Evolutionary conservation across 2,329 filamentous ascomycete species (phyloP).

Genomic region (Penicillium fuscoglaucum): DNA sequence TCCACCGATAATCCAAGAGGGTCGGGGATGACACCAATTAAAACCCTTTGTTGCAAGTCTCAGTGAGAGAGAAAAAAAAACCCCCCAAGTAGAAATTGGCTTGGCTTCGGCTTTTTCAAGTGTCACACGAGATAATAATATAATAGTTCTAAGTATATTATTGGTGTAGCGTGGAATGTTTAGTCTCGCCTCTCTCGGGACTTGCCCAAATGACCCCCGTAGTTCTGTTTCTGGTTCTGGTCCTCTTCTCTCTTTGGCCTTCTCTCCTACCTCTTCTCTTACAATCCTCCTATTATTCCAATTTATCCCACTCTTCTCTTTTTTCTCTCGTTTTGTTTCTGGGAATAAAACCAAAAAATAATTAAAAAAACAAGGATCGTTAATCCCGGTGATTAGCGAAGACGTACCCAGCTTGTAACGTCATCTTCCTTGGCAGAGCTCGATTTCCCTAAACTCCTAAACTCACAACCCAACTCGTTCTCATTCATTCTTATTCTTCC

Average conservation of each 20-base stretch:
- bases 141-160: background rate
- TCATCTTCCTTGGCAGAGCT: constrained; percentile 10
- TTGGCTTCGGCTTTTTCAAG: background rate
- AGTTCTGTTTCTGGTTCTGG: background rate
- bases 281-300: background rate
- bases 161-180: background rate
- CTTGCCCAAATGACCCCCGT: background rate
- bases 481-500: constrained; percentile 7
- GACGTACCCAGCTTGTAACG: constrained; percentile 2
- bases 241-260: background rate
- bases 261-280: background rate
- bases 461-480: background rate
- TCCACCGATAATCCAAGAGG: constrained; percentile 8
- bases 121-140: background rate
- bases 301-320: background rate
- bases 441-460: constrained; percentile 2
- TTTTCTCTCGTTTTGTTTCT: background rate
- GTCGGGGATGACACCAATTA: background rate
- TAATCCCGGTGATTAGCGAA: constrained; percentile 3
- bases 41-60: background rate
- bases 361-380: background rate
- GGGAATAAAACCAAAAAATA: background rate
- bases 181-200: background rate
- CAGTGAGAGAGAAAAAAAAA: background rate
- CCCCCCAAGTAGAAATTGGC: background rate